Evolutionary conservation across 768 basidiomycete genomes (phyloP).

Genomic region (Tylopilus vinaceipallidus): DNA sequence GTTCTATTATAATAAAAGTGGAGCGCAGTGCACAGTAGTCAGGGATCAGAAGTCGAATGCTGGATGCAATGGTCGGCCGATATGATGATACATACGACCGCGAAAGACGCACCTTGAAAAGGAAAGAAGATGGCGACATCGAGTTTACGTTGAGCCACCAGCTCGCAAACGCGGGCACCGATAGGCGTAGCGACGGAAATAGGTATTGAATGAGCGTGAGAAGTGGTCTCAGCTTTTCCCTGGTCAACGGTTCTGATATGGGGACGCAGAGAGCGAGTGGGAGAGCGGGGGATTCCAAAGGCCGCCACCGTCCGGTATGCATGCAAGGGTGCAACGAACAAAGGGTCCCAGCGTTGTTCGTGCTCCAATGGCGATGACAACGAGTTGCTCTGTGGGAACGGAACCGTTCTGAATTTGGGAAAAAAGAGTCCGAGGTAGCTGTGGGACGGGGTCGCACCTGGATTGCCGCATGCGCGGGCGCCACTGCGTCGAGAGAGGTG

Average conservation of each 20-base stretch:
- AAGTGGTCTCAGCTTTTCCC: conserved; percentile 2
- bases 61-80: neutral
- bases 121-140: neutral
- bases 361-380: neutral
- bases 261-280: conserved; percentile 5
- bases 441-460: neutral
- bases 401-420: neutral
- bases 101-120: too few relatives aligned
- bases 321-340: neutral
- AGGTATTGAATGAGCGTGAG: conserved; percentile 9
- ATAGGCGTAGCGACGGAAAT: conserved; percentile 8
- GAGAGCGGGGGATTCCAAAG: neutral
- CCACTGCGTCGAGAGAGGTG: neutral
- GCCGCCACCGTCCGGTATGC: too few relatives aligned
- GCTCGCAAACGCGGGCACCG: neutral
- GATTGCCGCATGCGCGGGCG: too few relatives aligned
- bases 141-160: neutral
- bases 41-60: neutral
- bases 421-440: neutral
- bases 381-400: neutral
- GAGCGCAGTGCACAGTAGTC: neutral
- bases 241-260: neutral
- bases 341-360: neutral
- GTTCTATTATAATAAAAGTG: neutral
- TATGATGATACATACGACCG: neutral